These are phyloP conservation scores for Populus hybrid DNA, from an alignment of 441 rosid genomes.

Conservation along the genomic window DNA sequence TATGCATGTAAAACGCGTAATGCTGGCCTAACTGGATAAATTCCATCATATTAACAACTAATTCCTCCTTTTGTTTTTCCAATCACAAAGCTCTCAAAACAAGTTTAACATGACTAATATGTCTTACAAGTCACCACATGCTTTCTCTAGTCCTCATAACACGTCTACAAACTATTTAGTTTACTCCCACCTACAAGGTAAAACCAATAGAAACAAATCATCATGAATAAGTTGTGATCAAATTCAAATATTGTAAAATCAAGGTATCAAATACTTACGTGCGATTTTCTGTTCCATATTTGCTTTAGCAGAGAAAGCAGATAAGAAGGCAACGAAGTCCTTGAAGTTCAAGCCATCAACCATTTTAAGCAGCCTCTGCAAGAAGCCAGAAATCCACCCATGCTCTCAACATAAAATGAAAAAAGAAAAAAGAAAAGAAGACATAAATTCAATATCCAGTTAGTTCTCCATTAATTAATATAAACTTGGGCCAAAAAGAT, in stretches of 20 bases:
- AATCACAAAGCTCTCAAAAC: not conserved
- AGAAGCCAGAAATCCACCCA: slow-evolving; percentile 7
- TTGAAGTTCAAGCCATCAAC: slow-evolving; percentile 92
- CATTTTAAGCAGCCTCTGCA: slow-evolving; percentile 92
- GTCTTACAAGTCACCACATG: not conserved
- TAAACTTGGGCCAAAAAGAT: not conserved
- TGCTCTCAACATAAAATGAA: slow-evolving; percentile 9
- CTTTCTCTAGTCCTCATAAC: not conserved
- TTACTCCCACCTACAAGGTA: not conserved
- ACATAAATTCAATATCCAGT: not conserved
- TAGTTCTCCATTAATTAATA: not conserved
- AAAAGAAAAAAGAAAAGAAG: not conserved
- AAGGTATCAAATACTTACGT: slow-evolving; percentile 41
- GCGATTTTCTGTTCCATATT: slow-evolving; percentile 60
- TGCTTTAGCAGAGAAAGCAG: slow-evolving; percentile 86
- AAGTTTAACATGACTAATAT: not conserved
- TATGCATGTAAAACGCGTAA: not conserved
- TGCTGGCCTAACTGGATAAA: not conserved
- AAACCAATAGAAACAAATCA: not conserved
- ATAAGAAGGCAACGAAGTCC: slow-evolving; percentile 95
- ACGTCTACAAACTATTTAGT: not conserved
- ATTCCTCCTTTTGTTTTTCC: not conserved
- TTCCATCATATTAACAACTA: not conserved
- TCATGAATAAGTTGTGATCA: not conserved
- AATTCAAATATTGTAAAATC: not conserved